Evolutionary conservation across 805 yeast species (phyloP), one percentile per base, ranked within the genome.

Genomic region (Candida broadrunensis): DNA sequence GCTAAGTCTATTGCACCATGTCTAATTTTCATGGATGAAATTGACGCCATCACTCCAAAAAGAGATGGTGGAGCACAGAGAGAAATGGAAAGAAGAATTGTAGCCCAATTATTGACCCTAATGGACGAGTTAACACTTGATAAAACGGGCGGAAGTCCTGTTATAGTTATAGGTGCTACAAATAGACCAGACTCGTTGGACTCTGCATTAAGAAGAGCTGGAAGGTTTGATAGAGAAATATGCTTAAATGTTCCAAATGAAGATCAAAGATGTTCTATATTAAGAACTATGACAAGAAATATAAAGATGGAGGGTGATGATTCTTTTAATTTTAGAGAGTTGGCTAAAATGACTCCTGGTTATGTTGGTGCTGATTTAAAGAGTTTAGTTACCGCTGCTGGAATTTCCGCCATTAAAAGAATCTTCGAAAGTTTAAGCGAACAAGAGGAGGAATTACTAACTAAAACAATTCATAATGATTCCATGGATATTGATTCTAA

Each of bases 361-460:
- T 93, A 81, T 62, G 99, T 93, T 5, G 99, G 98, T 38, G 99
- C 99, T 1, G 99, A 93, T 70, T 73, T 93, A 50, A 88, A 89
- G 54, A 95, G 98, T 12, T 73, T 93, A 42, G 95, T 88, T 1
- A 81, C 97, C 0, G 97, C 97, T 2, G 96, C 99, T 0, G 98
- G 98, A 43, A 85, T 89, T 15, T 78, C 87, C 47, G 97, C 98
- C 1, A 90, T 93, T 46, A 90, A 91, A 57, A 75, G 99, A 50
- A 90, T 93, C 4, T 91, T 91, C 58, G 78, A 80, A 42, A 71
- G 79, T 27, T 63, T 79, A 48, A 67, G 73, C 47, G 71, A 68
- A 42, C 60, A 61, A 29, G 70, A 71, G 36, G 73, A 64, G 27
- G 58, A 58, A 44, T n/a, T 34, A 9, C 39, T 47, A 25, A 38